Conservation (phyloP, 345 rosid species). For the Leavenworthia alabamica region DNA sequence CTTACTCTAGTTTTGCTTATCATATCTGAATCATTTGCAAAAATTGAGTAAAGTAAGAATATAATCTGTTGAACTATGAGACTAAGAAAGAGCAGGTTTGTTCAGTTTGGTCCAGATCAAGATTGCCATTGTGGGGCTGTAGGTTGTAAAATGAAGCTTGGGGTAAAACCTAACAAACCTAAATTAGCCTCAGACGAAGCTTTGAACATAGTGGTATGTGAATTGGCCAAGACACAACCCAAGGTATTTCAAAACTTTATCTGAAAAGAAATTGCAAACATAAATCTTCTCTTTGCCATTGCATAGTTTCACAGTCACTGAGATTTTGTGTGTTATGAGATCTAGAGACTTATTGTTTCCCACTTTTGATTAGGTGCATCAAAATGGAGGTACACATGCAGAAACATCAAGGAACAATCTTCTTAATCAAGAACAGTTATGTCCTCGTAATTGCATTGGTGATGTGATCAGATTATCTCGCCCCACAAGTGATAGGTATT, state of each 20-base stretch:
- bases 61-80: slow-evolving; percentile 12
- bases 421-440: slow-evolving; percentile 20
- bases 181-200: slow-evolving; percentile 82
- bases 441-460: slow-evolving; percentile 69
- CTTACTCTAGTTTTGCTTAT: slow-evolving; percentile 11
- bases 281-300: background rate
- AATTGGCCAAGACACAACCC: slow-evolving; percentile 59
- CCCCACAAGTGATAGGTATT: slow-evolving; percentile 50
- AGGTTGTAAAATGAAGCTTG: slow-evolving; percentile 79
- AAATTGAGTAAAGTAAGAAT: background rate
- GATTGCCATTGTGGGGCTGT: slow-evolving; percentile 93
- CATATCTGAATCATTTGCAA: background rate
- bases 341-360: slow-evolving; percentile 26
- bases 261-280: slow-evolving; percentile 36
- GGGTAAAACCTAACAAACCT: slow-evolving; percentile 84
- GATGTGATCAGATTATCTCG: slow-evolving; percentile 54
- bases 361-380: slow-evolving; percentile 44
- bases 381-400: slow-evolving; percentile 48
- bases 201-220: slow-evolving; percentile 54
- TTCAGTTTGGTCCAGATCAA: slow-evolving; percentile 99
- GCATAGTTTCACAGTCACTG: background rate
- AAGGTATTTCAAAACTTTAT: slow-evolving; percentile 36
- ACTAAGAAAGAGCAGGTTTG: slow-evolving; percentile 89
- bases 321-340: background rate
- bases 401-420: slow-evolving; percentile 44